Percentiles rank a stretch among this genome's conserved stretches.
Conservation (phyloP, 208 protist genomes). For the Porcisia hertigi region DNA sequence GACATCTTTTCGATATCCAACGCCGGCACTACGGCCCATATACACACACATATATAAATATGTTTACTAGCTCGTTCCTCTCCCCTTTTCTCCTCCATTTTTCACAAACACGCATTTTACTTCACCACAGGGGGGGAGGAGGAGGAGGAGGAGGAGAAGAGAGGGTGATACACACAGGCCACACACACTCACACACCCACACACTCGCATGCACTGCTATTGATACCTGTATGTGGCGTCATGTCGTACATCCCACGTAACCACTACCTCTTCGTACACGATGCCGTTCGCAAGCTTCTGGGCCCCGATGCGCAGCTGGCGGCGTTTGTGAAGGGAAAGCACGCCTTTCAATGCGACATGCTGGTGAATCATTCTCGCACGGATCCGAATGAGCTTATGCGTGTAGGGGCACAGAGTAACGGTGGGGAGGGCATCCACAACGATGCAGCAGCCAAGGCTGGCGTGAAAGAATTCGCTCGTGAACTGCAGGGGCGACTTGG, state of each 20-base stretch:
- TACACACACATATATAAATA: constrained; percentile 1
- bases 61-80: too few relatives aligned
- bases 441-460: constrained; percentile 10
- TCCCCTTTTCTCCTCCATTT: too few relatives aligned
- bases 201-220: neutral
- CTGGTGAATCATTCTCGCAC: constrained; percentile 64
- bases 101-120: neutral
- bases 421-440: neutral
- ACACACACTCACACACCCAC: neutral
- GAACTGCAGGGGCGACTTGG: constrained; percentile 64
- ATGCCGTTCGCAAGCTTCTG: constrained; percentile 63
- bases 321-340: constrained; percentile 74
- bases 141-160: neutral
- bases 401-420: neutral
- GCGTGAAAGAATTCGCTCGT: constrained; percentile 46
- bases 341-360: constrained; percentile 88
- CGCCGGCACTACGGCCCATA: neutral
- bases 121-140: neutral
- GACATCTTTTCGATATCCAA: neutral
- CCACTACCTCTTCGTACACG: constrained; percentile 81
- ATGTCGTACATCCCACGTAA: constrained; percentile 52
- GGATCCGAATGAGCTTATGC: constrained; percentile 26
- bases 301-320: constrained; percentile 50
- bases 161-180: neutral
- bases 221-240: neutral